These are phyloP conservation scores for Harringtonia lauricola DNA, from an alignment of 2,329 filamentous ascomycete genomes.

Conservation along the genomic window DNA sequence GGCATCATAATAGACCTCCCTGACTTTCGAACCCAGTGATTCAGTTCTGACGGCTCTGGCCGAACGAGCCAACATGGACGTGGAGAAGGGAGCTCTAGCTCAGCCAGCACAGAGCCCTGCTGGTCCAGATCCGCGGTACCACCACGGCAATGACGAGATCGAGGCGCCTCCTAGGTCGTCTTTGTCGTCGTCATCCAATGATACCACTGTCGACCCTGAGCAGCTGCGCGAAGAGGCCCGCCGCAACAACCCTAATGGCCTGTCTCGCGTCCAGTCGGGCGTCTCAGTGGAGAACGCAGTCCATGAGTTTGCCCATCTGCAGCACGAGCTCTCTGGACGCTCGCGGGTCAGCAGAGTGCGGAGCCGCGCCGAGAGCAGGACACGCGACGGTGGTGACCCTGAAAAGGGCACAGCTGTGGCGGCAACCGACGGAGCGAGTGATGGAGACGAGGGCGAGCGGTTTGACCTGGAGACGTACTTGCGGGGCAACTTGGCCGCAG, in stretches of 20 bases:
- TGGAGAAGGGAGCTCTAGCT: no score
- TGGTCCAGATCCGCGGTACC: no score
- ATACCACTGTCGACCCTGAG: constrained; percentile 21
- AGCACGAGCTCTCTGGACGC: constrained; percentile 45
- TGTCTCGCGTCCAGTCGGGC: constrained; percentile 29
- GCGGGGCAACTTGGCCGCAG: constrained; percentile 59
- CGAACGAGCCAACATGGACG: no score
- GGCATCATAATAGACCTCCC: no score
- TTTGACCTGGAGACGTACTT: constrained; percentile 71
- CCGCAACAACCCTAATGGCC: constrained; percentile 36
- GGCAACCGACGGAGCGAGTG: constrained; percentile 18
- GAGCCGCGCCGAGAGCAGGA: constrained; percentile 24
- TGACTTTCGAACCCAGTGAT: no score
- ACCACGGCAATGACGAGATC: constrained; percentile 10
- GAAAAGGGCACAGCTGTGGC: constrained; percentile 37
- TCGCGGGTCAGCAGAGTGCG: constrained; percentile 29
- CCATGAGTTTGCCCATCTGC: constrained; percentile 59
- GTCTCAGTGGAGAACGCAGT: constrained; percentile 58
- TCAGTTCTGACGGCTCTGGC: no score
- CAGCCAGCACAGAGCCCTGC: no score
- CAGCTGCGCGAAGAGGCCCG: constrained; percentile 28
- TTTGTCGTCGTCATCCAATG: constrained; percentile 12
- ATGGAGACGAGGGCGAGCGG: constrained; percentile 35
- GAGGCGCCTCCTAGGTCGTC: constrained; percentile 11
- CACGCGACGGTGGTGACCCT: constrained; percentile 29